phyloP scores from a whole-genome alignment of 2,329 filamentous ascomycete species.

The Aspergillus quadricinctus region DNA sequence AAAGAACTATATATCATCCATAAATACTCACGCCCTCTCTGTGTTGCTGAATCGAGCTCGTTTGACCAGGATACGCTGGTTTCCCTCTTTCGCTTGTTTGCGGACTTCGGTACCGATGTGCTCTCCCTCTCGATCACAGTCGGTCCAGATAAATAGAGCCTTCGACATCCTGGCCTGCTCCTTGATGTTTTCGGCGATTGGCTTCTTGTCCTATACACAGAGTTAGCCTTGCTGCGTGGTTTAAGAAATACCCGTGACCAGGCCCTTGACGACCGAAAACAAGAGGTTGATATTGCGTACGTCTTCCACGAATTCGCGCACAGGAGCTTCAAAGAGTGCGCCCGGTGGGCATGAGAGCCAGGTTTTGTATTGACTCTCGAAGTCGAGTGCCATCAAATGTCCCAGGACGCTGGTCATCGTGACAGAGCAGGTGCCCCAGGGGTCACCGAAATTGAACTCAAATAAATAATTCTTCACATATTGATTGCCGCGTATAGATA shows the following conservation, averaged over 20 bases:
- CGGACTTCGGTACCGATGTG: conserved; percentile 92
- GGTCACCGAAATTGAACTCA: conserved; percentile 74
- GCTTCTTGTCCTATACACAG: conserved; percentile 65
- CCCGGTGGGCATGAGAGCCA: conserved; percentile 80
- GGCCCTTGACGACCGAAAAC: not conserved
- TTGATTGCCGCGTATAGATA: conserved; percentile 60
- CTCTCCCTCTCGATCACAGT: conserved; percentile 96
- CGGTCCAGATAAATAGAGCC: conserved; percentile 92
- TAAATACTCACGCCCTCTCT: conserved; percentile 66
- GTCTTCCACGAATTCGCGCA: conserved; percentile 63
- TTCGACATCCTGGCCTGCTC: conserved; percentile 68
- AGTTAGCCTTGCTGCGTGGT: conserved; percentile 10
- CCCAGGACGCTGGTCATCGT: conserved; percentile 93
- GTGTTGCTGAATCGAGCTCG: conserved; percentile 94
- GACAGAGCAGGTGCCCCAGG: conserved; percentile 77
- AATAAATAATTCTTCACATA: conserved; percentile 96
- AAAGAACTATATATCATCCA: not conserved
- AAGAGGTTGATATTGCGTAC: conserved; percentile 41
- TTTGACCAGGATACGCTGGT: conserved; percentile 70
- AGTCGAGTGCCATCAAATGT: conserved; percentile 78
- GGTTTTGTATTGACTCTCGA: conserved; percentile 66
- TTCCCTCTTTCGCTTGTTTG: conserved; percentile 70
- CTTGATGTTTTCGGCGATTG: conserved; percentile 80
- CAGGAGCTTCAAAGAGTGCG: conserved; percentile 74
- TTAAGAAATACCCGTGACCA: not conserved